phyloP scores from a whole-genome alignment of 1,284 basidiomycete species.

The Trichosporon asahii region DNA sequence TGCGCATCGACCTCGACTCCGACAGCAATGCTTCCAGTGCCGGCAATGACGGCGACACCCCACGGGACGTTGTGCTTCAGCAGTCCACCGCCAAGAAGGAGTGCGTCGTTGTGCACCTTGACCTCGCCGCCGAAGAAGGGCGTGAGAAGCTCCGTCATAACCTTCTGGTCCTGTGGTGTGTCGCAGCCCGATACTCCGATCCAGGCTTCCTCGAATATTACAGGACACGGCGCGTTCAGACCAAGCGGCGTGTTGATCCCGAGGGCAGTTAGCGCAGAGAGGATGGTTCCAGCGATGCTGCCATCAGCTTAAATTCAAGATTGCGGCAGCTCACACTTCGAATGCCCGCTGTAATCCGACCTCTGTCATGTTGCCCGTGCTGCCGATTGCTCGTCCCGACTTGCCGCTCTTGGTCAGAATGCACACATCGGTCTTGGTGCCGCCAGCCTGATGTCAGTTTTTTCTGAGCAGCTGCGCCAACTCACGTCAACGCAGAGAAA shows the following conservation, averaged over 20 bases:
- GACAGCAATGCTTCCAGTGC: constrained; percentile 39
- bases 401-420: constrained; percentile 25
- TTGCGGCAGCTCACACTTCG: constrained; percentile 24
- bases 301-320: constrained; percentile 9
- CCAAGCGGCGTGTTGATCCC: neutral
- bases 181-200: constrained; percentile 41
- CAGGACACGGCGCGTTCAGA: constrained; percentile 17
- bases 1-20: constrained; percentile 27
- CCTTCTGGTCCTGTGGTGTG: constrained; percentile 32
- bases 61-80: constrained; percentile 30
- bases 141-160: constrained; percentile 28
- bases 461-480: neutral
- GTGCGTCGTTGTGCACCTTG: constrained; percentile 37
- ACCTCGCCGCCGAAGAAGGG: constrained; percentile 31
- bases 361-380: constrained; percentile 41
- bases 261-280: neutral
- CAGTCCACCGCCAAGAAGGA: constrained; percentile 38
- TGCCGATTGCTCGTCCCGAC: constrained; percentile 27
- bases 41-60: constrained; percentile 44
- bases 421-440: constrained; percentile 39
- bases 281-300: constrained; percentile 29
- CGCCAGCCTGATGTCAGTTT: constrained; percentile 30
- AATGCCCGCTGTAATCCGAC: constrained; percentile 29
- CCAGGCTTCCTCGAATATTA: constrained; percentile 32
- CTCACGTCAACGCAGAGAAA: constrained; percentile 38